Conservation (phyloP, 2,329 filamentous ascomycete genomes). For the Monosporascus sp. region DNA sequence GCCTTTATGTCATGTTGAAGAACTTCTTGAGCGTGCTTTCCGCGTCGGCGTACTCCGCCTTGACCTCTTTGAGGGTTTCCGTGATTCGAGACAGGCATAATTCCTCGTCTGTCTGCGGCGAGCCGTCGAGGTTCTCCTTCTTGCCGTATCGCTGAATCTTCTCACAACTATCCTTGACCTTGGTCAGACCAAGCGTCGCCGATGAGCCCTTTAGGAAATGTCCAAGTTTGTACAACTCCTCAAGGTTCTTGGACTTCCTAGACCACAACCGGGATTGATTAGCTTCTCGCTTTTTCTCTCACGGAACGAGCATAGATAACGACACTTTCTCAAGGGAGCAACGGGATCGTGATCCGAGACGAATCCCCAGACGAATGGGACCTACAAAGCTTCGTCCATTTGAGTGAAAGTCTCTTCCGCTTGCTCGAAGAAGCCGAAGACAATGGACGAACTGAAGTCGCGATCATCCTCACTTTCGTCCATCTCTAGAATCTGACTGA, state of each 20-base stretch:
- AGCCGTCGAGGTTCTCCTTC: constrained; percentile 72
- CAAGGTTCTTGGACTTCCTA: constrained; percentile 64
- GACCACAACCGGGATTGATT: constrained; percentile 9
- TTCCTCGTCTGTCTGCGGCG: constrained; percentile 58
- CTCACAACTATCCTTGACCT: constrained; percentile 90
- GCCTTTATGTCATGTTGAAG: constrained; percentile 40
- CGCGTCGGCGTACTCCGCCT: constrained; percentile 70
- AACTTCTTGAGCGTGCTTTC: constrained; percentile 66
- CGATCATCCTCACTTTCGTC: constrained; percentile 81
- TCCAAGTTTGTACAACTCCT: constrained; percentile 74
- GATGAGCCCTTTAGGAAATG: constrained; percentile 98
- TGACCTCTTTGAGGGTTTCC: constrained; percentile 65
- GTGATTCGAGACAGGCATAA: constrained; percentile 65
- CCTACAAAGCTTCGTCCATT: constrained; percentile 83
- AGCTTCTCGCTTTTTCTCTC: constrained; percentile 8
- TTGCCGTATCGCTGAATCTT: constrained; percentile 93
- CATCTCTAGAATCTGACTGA: constrained; percentile 97
- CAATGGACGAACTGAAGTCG: constrained; percentile 85
- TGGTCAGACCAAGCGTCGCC: constrained; percentile 83
- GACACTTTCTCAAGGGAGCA: background rate
- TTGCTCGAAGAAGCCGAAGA: constrained; percentile 90
- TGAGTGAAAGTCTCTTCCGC: constrained; percentile 78
- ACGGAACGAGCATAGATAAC: background rate
- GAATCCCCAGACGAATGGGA: constrained; percentile 11
- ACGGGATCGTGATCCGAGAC: constrained; percentile 1